A percentile compares a stretch with the other conserved stretches of the same genome.
Evolutionary conservation across 2,329 filamentous ascomycete genomes (phyloP).

Genomic region (Pyrenochaeta sp.): DNA sequence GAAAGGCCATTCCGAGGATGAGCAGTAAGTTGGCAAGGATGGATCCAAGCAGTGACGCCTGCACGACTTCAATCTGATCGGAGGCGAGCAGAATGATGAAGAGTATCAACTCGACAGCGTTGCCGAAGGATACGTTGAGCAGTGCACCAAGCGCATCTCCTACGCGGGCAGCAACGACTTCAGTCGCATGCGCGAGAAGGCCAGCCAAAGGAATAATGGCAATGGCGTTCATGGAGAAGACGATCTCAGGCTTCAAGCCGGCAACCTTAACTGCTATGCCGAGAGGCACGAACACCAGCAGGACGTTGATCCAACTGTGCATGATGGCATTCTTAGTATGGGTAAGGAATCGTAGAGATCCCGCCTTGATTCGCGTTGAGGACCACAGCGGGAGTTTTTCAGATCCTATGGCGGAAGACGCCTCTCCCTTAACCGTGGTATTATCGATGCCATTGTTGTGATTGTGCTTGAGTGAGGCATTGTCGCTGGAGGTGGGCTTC

Average conservation of each 20-base stretch:
- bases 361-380: conserved; percentile 59
- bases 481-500: conserved; percentile 25
- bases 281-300: conserved; percentile 79
- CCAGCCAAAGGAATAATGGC: conserved; percentile 62
- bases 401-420: conserved; percentile 61
- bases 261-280: conserved; percentile 71
- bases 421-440: conserved; percentile 60
- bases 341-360: conserved; percentile 62
- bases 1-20: conserved; percentile 91
- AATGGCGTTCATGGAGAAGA: conserved; percentile 62
- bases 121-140: conserved; percentile 62
- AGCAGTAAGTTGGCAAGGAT: conserved; percentile 88
- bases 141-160: conserved; percentile 60
- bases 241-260: conserved; percentile 51
- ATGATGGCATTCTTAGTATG: conserved; percentile 67
- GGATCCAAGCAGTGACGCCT: conserved; percentile 87
- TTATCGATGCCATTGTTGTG: conserved; percentile 44
- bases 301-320: conserved; percentile 79
- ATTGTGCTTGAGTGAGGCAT: conserved; percentile 14
- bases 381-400: conserved; percentile 54
- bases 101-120: conserved; percentile 62
- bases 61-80: conserved; percentile 88
- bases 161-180: conserved; percentile 57
- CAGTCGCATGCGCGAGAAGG: conserved; percentile 59
- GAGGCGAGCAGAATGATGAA: conserved; percentile 57